Evolutionary conservation across 148 eudicot genomes (phyloP).

Genomic region (Vaccinium myrtillus): DNA sequence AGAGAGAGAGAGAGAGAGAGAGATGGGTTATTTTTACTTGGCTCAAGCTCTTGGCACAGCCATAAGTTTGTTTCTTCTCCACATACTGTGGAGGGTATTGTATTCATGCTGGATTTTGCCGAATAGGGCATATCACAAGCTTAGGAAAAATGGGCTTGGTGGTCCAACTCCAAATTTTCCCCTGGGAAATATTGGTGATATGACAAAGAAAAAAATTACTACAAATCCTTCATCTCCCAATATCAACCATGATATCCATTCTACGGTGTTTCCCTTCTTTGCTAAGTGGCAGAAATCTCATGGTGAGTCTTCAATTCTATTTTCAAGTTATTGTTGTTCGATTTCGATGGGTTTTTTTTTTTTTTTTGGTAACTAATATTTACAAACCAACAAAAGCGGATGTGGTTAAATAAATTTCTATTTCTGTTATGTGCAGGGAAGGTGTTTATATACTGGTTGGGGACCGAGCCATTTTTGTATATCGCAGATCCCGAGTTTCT

Average conservation of each 20-base stretch:
- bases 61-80: conserved; percentile 25
- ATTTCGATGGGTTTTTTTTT: not conserved
- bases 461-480: conserved; percentile 91
- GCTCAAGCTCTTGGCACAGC: conserved; percentile 11
- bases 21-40: conserved; percentile 13
- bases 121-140: conserved; percentile 29
- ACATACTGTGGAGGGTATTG: conserved; percentile 43
- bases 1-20: conserved; percentile 15
- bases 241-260: conserved; percentile 68
- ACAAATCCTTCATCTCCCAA: conserved; percentile 6
- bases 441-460: conserved; percentile 86
- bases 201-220: conserved; percentile 34
- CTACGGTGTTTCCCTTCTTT: conserved; percentile 73
- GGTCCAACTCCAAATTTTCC: conserved; percentile 83
- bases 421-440: conserved; percentile 53
- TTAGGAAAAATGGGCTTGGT: conserved; percentile 50
- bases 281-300: conserved; percentile 69
- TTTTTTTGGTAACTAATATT: no score
- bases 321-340: no score
- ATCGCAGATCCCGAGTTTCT: conserved; percentile 77
- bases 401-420: no score
- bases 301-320: conserved; percentile 37
- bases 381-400: no score
- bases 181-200: conserved; percentile 59
- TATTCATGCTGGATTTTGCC: conserved; percentile 57